phyloP scores from a whole-genome alignment of 192 early-diverging fungal genomes.

The Thoreauomyces humboldtii region DNA sequence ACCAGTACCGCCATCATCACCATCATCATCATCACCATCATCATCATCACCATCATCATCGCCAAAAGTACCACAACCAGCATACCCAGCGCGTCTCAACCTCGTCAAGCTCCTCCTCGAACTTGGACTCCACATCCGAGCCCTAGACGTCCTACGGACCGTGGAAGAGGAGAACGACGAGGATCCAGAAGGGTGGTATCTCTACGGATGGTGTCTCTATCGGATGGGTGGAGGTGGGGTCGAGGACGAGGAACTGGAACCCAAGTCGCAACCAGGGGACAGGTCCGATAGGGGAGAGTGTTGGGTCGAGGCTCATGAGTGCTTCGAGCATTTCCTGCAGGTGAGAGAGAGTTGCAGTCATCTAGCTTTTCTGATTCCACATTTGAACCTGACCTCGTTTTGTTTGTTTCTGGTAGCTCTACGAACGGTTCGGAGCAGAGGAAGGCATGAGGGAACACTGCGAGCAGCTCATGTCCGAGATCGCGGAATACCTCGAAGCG shows the following conservation, averaged over 20 bases:
- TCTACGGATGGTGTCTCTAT: constrained; percentile 93
- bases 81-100: constrained; percentile 80
- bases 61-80: constrained; percentile 62
- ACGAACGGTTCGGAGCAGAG: constrained; percentile 62
- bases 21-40: constrained; percentile 5
- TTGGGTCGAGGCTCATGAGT: constrained; percentile 75
- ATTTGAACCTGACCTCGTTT: neutral
- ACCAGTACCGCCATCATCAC: constrained; percentile 3
- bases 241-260: constrained; percentile 16
- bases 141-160: constrained; percentile 74
- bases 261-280: constrained; percentile 20
- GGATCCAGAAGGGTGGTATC: constrained; percentile 88
- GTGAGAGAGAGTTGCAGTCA: too few relatives aligned
- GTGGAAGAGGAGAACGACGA: constrained; percentile 91
- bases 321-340: constrained; percentile 66
- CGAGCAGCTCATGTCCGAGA: constrained; percentile 63
- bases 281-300: constrained; percentile 52
- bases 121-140: constrained; percentile 71
- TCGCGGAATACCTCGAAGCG: constrained; percentile 43
- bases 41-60: neutral
- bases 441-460: constrained; percentile 66
- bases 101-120: constrained; percentile 86
- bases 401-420: constrained; percentile 46
- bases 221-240: constrained; percentile 61
- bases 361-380: too few relatives aligned